Conservation (phyloP, 2,329 filamentous ascomycete species). For the Fusarium aywerte region DNA sequence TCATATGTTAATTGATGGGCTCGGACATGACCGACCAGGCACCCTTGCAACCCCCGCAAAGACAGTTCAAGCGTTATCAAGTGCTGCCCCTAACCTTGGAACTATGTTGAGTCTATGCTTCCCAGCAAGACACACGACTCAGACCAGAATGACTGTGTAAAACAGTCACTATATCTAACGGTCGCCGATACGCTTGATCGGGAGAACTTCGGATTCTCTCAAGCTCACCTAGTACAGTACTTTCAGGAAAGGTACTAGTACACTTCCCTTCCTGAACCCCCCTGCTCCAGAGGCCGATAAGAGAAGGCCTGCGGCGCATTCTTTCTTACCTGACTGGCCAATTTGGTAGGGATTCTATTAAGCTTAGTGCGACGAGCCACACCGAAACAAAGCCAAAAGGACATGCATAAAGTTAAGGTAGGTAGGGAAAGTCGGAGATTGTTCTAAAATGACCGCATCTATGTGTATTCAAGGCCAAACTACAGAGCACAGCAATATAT, state of each 20-base stretch:
- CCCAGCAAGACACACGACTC: constrained; percentile 1
- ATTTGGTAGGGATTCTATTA: constrained; percentile 14
- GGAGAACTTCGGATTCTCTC: not conserved
- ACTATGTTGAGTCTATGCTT: not conserved
- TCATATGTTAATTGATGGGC: constrained; percentile 4
- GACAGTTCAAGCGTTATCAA: constrained; percentile 24
- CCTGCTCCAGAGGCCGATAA: constrained; percentile 17
- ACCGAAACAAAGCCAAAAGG: constrained; percentile 1
- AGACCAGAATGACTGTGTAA: not conserved
- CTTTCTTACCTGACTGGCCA: constrained; percentile 8
- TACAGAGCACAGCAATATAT: not conserved
- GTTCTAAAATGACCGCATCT: not conserved
- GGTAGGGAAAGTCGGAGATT: too few species aligned
- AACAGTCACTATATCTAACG: constrained; percentile 1
- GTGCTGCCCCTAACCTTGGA: constrained; percentile 24
- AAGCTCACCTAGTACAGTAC: not conserved
- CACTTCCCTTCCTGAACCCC: not conserved
- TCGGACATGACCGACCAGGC: constrained; percentile 42
- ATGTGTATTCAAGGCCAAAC: not conserved
- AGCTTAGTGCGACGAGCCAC: constrained; percentile 17
- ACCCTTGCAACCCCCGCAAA: constrained; percentile 35
- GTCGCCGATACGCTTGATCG: constrained; percentile 4
- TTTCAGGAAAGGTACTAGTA: not conserved
- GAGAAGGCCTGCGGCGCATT: constrained; percentile 16
- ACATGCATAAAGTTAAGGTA: not conserved